Evolutionary conservation across 2,329 filamentous ascomycete genomes (phyloP).

Genomic region (Bipolaris cookei): DNA sequence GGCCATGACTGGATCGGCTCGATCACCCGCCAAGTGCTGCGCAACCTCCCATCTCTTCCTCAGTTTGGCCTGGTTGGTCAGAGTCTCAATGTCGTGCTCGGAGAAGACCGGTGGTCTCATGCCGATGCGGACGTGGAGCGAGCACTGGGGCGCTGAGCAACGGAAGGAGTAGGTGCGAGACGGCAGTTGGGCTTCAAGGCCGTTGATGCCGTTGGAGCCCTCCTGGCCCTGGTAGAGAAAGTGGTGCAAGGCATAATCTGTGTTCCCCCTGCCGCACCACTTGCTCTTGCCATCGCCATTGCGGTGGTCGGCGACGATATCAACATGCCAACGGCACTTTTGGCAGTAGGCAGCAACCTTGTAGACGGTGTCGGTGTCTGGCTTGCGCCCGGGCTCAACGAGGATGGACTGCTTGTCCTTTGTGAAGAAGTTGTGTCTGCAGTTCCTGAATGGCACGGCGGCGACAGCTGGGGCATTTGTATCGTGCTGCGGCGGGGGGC

Average conservation of each 20-base stretch:
- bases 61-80: slow-evolving; percentile 62
- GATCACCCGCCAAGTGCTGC: slow-evolving; percentile 58
- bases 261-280: slow-evolving; percentile 54
- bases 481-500: slow-evolving; percentile 62
- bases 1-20: slow-evolving; percentile 60
- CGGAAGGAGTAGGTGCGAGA: slow-evolving; percentile 54
- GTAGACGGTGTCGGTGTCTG: slow-evolving; percentile 54
- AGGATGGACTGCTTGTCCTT: slow-evolving; percentile 63
- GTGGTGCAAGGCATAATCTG: slow-evolving; percentile 66
- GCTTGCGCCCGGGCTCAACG: slow-evolving; percentile 51
- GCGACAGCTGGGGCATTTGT: slow-evolving; percentile 42
- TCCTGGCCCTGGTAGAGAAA: slow-evolving; percentile 50
- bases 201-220: slow-evolving; percentile 8
- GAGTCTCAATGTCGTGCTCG: slow-evolving; percentile 55
- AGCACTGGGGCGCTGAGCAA: slow-evolving; percentile 66
- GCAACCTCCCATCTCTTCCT: slow-evolving; percentile 61
- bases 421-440: slow-evolving; percentile 64
- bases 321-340: slow-evolving; percentile 67
- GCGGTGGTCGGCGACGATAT: slow-evolving; percentile 62
- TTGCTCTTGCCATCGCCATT: slow-evolving; percentile 44
- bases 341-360: slow-evolving; percentile 67
- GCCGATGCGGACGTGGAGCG: slow-evolving; percentile 59
- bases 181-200: slow-evolving; percentile 26
- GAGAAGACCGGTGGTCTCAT: slow-evolving; percentile 61
- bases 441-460: slow-evolving; percentile 54